phyloP scores from a whole-genome alignment of 2,329 filamentous ascomycete species.

The Fusarium nisikadoi region DNA sequence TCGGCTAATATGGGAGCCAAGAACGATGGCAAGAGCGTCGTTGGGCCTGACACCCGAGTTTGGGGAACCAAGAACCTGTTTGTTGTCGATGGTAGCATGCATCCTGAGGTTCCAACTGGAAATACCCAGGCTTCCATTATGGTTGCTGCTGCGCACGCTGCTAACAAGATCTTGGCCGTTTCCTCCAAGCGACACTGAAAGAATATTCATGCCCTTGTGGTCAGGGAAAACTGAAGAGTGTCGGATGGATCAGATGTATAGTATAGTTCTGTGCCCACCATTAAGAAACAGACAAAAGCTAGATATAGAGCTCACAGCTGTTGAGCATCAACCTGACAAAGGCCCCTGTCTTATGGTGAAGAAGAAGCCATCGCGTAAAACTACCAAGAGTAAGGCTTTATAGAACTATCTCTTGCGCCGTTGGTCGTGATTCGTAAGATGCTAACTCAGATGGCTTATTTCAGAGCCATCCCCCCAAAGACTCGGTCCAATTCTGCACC shows the following conservation, averaged over 20 bases:
- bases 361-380: neutral
- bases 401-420: constrained; percentile 2
- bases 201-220: neutral
- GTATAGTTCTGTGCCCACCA: neutral
- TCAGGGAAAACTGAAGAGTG: neutral
- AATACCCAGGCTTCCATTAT: constrained; percentile 43
- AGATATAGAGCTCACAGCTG: neutral
- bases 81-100: constrained; percentile 47
- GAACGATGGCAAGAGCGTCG: constrained; percentile 48
- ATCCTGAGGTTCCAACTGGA: constrained; percentile 45
- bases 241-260: neutral
- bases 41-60: constrained; percentile 47
- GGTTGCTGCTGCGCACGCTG: constrained; percentile 43
- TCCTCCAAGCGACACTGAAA: neutral
- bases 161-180: constrained; percentile 32
- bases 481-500: constrained; percentile 68
- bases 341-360: neutral
- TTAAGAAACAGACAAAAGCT: neutral
- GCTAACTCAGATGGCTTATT: constrained; percentile 26
- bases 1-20: constrained; percentile 45
- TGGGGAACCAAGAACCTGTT: constrained; percentile 48
- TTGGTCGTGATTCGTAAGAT: constrained; percentile 28
- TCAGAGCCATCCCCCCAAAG: constrained; percentile 61
- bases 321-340: neutral
- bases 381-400: neutral